Conservation (phyloP, 768 basidiomycete genomes). For the Gelatoporia subvermispora region DNA sequence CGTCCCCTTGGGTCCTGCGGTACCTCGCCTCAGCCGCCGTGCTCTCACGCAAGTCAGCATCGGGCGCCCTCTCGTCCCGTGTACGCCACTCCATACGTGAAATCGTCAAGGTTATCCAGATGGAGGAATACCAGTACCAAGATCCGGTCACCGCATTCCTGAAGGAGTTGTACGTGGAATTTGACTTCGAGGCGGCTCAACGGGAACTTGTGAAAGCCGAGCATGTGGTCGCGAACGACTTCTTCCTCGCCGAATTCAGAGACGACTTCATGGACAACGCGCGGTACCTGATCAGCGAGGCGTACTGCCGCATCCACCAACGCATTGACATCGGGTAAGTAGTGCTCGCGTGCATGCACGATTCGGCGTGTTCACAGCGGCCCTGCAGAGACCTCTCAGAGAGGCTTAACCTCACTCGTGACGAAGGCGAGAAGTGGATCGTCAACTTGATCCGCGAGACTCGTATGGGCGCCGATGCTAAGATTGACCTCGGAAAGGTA, state of each 20-base stretch:
- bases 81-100: conserved; percentile 87
- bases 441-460: conserved; percentile 98
- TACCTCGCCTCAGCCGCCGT: conserved; percentile 93
- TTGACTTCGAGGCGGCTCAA: conserved; percentile 95
- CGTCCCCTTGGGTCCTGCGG: conserved; percentile 89
- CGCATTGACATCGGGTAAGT: conserved; percentile 80
- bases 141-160: conserved; percentile 93
- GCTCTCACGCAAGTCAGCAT: conserved; percentile 75
- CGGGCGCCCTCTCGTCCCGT: conserved; percentile 56
- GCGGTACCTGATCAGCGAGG: conserved; percentile 92
- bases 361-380: not conserved
- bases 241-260: conserved; percentile 86
- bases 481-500: conserved; percentile 95
- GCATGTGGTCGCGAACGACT: conserved; percentile 83
- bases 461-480: conserved; percentile 93
- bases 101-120: conserved; percentile 89
- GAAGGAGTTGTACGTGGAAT: conserved; percentile 90
- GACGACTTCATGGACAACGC: conserved; percentile 98
- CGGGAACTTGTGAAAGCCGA: conserved; percentile 72
- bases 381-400: conserved; percentile 77
- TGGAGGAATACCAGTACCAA: conserved; percentile 93
- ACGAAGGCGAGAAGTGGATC: conserved; percentile 99
- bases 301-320: conserved; percentile 96
- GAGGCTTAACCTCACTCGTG: conserved; percentile 86
- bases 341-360: not conserved